These are phyloP conservation scores for Penicillium sp. DNA, from an alignment of 2,329 filamentous ascomycete species.

Conservation along the genomic window DNA sequence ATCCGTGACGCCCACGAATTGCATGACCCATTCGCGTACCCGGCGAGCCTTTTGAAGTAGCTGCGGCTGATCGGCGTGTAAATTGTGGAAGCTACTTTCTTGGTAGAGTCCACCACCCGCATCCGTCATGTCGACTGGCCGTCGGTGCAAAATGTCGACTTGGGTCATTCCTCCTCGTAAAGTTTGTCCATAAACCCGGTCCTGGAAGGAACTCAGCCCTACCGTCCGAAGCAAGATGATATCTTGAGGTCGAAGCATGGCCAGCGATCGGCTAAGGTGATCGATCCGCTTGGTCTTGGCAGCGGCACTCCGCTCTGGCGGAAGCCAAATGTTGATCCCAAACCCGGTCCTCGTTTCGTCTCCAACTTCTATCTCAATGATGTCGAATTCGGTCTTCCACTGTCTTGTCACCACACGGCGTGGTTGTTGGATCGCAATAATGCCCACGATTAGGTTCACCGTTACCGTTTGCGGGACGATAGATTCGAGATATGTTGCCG, in stretches of 20 bases:
- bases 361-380: slow-evolving; percentile 79
- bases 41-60: slow-evolving; percentile 67
- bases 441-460: slow-evolving; percentile 77
- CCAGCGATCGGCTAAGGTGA: slow-evolving; percentile 46
- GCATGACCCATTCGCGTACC: slow-evolving; percentile 75
- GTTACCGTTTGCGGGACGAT: slow-evolving; percentile 82
- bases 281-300: slow-evolving; percentile 24
- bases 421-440: slow-evolving; percentile 72
- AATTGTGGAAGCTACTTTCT: slow-evolving; percentile 29
- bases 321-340: slow-evolving; percentile 81
- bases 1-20: slow-evolving; percentile 63
- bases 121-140: slow-evolving; percentile 57
- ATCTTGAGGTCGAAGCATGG: slow-evolving; percentile 68
- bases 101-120: slow-evolving; percentile 61
- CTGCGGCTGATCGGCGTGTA: slow-evolving; percentile 54
- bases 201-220: slow-evolving; percentile 73
- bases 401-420: slow-evolving; percentile 68
- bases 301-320: slow-evolving; percentile 35
- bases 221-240: slow-evolving; percentile 80
- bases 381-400: slow-evolving; percentile 59
- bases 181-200: slow-evolving; percentile 83
- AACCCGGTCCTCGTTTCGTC: slow-evolving; percentile 86
- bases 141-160: slow-evolving; percentile 68
- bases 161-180: slow-evolving; percentile 72
- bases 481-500: slow-evolving; percentile 64